Conservation (phyloP, 2,329 filamentous ascomycete genomes). For the Chrysoporthe deuterocubensis region DNA sequence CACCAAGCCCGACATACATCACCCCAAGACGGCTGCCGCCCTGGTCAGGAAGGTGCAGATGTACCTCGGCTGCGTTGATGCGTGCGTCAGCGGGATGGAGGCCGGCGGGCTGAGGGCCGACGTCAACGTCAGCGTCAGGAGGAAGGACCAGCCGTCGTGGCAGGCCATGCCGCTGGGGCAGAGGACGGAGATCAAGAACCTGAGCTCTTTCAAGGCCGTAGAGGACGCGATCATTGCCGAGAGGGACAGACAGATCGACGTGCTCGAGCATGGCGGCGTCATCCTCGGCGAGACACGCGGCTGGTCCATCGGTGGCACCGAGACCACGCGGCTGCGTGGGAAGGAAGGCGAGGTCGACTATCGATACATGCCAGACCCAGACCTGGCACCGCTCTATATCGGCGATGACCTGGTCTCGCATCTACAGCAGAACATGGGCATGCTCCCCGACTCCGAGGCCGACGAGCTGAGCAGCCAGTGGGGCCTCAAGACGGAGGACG, state of each 20-base stretch:
- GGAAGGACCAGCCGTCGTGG: constrained; percentile 48
- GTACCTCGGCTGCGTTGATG: constrained; percentile 77
- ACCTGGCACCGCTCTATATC: constrained; percentile 80
- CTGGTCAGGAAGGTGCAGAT: constrained; percentile 88
- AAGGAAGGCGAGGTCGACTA: constrained; percentile 99
- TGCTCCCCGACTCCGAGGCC: constrained; percentile 73
- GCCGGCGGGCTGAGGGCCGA: constrained; percentile 87
- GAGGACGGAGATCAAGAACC: constrained; percentile 95
- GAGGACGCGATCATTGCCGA: constrained; percentile 94
- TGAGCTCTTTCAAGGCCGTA: constrained; percentile 92
- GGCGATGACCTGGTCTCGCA: constrained; percentile 69
- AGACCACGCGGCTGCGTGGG: constrained; percentile 80
- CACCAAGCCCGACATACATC: constrained; percentile 84
- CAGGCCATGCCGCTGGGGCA: constrained; percentile 64
- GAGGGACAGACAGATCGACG: constrained; percentile 81
- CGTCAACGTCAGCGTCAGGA: constrained; percentile 88
- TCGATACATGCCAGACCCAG: constrained; percentile 96
- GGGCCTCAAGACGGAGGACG: constrained; percentile 78
- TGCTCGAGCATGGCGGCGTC: constrained; percentile 74
- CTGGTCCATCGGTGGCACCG: constrained; percentile 83
- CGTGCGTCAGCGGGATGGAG: constrained; percentile 92
- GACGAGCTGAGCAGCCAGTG: constrained; percentile 65
- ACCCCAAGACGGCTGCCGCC: constrained; percentile 84
- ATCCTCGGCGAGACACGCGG: constrained; percentile 89
- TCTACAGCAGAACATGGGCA: constrained; percentile 66